Evolutionary conservation across 140 eudicot species (phyloP).

Genomic region (Flaveria floridana): DNA sequence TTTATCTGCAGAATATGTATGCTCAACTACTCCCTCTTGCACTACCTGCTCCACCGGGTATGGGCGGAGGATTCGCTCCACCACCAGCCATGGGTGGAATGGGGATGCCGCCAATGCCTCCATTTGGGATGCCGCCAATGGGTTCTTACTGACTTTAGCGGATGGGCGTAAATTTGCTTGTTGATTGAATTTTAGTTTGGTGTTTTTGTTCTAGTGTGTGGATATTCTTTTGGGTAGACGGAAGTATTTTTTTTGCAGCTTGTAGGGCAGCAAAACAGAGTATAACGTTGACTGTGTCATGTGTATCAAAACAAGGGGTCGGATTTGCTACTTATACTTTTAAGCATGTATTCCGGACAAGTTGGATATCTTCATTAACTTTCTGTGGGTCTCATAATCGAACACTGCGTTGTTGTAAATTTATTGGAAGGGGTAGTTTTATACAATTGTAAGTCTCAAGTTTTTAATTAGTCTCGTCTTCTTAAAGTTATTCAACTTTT

Average conservation of each 20-base stretch:
- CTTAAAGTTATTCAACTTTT: no score
- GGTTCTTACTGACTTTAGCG: slow-evolving; percentile 55
- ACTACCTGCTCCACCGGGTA: slow-evolving; percentile 93
- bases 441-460: no score
- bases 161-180: slow-evolving; percentile 33
- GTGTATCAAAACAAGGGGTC: slow-evolving; percentile 32
- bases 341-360: background rate
- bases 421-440: no score
- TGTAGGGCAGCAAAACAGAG: slow-evolving; percentile 59
- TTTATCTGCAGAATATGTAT: slow-evolving; percentile 81
- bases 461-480: no score
- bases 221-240: slow-evolving; percentile 60
- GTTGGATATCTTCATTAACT: background rate
- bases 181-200: slow-evolving; percentile 20
- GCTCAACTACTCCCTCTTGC: slow-evolving; percentile 99
- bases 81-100: slow-evolving; percentile 70
- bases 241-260: slow-evolving; percentile 75
- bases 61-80: slow-evolving; percentile 74
- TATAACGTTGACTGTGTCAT: slow-evolving; percentile 47
- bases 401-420: background rate
- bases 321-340: background rate
- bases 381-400: background rate
- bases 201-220: slow-evolving; percentile 36
- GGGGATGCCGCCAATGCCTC: slow-evolving; percentile 83
- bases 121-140: slow-evolving; percentile 96